These are phyloP conservation scores for Colletotrichum sp. DNA, from an alignment of 2,329 filamentous ascomycete species.

Conservation along the genomic window DNA sequence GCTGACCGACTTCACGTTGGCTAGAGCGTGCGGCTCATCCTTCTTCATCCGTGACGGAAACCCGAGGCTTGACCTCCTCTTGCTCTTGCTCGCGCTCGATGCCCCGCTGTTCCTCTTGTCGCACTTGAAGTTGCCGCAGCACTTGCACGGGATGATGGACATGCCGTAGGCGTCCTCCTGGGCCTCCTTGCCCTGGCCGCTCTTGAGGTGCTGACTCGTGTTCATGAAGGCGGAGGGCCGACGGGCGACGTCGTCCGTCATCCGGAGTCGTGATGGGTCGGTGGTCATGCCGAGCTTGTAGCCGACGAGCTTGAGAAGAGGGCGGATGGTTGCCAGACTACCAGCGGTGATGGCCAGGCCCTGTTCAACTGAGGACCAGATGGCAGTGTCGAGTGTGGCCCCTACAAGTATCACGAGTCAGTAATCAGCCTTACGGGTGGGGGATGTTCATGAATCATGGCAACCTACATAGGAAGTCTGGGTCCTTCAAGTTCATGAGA, in stretches of 20 bases:
- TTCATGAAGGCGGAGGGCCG: neutral
- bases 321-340: constrained; percentile 51
- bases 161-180: neutral
- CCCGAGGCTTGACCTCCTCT: neutral
- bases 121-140: neutral
- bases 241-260: neutral
- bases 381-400: constrained; percentile 47
- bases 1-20: neutral
- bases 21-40: neutral
- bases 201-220: neutral
- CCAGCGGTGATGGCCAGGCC: constrained; percentile 53
- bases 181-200: neutral
- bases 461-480: constrained; percentile 48
- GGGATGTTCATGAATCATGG: neutral
- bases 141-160: neutral
- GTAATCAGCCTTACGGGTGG: neutral
- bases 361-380: constrained; percentile 54
- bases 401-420: constrained; percentile 22
- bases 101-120: neutral
- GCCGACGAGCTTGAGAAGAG: constrained; percentile 40
- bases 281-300: constrained; percentile 32
- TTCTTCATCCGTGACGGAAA: neutral
- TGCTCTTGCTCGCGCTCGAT: neutral
- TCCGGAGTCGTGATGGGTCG: neutral
- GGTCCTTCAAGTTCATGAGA: constrained; percentile 38